Evolutionary conservation across 176 grass and related monocot species (phyloP).

Genomic region (Themeda triandra): DNA sequence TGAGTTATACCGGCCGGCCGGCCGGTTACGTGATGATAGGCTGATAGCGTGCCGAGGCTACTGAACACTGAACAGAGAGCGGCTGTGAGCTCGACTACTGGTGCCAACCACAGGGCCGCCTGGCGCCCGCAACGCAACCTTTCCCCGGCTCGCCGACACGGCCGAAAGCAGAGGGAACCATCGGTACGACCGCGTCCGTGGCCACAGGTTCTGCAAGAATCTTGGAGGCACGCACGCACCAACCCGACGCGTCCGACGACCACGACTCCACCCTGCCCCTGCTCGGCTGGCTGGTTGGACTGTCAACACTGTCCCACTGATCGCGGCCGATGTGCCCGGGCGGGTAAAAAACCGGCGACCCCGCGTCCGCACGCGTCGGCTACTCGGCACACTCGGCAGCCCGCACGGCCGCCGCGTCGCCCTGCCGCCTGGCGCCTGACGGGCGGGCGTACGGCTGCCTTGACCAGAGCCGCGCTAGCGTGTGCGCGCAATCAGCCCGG

Average conservation of each 20-base stretch:
- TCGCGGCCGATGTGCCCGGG: background rate
- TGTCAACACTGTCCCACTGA: background rate
- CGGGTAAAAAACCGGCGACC: background rate
- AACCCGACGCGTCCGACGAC: background rate
- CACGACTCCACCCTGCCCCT: too few relatives aligned
- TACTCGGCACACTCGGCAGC: too few relatives aligned
- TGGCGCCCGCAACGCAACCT: too few relatives aligned
- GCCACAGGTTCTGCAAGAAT: conserved; percentile 27
- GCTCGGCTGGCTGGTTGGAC: background rate
- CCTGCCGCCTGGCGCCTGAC: too few relatives aligned
- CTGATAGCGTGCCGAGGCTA: background rate
- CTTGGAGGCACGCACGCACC: conserved; percentile 17
- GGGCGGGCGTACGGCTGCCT: background rate
- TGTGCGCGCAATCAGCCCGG: background rate
- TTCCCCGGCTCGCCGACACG: conserved; percentile 11
- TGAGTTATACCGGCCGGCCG: conserved; percentile 40
- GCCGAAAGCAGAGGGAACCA: conserved; percentile 13
- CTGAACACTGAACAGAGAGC: too few relatives aligned
- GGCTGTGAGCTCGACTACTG: too few relatives aligned
- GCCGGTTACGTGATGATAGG: too few relatives aligned
- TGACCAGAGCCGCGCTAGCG: background rate
- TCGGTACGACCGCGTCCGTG: background rate
- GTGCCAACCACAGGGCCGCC: too few relatives aligned
- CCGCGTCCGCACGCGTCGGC: background rate
- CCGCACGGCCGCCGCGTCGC: too few relatives aligned